phyloP scores from a whole-genome alignment of 495 filamentous ascomycete species.

The Melanomma pulvis-pyrius region DNA sequence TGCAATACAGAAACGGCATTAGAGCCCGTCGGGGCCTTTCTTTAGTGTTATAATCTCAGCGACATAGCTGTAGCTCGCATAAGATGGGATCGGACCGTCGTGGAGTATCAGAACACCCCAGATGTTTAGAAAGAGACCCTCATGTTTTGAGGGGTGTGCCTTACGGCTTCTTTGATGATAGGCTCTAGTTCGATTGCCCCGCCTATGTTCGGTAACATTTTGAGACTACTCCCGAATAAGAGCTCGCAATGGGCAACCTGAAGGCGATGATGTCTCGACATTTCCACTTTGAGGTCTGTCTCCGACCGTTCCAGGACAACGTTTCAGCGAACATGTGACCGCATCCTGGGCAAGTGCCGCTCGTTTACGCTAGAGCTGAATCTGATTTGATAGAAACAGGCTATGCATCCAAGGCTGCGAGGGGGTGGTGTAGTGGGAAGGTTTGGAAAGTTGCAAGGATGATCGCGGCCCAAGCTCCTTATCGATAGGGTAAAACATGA shows the following conservation, averaged over 20 bases:
- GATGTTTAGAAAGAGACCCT: too few relatives aligned
- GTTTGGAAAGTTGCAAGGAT: not conserved
- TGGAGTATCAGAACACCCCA: too few relatives aligned
- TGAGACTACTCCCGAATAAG: not conserved
- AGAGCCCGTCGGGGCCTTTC: not conserved
- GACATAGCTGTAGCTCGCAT: not conserved
- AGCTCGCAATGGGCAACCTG: not conserved
- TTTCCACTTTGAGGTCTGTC: not conserved
- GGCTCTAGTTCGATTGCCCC: not conserved
- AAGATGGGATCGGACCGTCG: not conserved
- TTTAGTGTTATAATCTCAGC: not conserved
- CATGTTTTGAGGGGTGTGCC: not conserved
- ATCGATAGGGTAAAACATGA: constrained; percentile 3
- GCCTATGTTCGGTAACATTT: not conserved
- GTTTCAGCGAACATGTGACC: not conserved
- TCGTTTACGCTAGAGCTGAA: not conserved
- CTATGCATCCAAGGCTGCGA: not conserved
- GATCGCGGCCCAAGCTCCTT: not conserved
- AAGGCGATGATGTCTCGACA: constrained; percentile 6
- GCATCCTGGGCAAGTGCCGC: not conserved
- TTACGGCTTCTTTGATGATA: not conserved
- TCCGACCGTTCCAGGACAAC: not conserved
- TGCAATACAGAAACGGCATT: not conserved
- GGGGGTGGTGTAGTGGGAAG: not conserved
- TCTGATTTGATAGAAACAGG: not conserved